Base-by-base conservation (phyloP, 1,284 basidiomycete genomes). In the Lentinula novae-zelandiae region DNA sequence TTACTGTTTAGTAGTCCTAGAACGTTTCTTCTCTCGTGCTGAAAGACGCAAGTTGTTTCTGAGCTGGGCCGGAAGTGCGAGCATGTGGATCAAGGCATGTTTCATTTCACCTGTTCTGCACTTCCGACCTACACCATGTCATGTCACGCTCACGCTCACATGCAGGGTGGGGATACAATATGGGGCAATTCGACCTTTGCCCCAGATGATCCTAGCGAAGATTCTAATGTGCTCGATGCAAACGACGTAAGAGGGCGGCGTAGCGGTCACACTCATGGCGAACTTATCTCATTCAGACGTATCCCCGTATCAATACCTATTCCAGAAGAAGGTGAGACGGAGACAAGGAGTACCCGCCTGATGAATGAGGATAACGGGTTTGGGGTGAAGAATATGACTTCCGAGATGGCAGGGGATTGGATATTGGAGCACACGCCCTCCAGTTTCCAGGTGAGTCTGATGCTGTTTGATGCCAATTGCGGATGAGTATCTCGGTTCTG, bases 51-150 rank as follows among this genome's bases (percentile, higher is more conserved):
- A 85, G 61, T 80, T 99, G 13, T 99, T 99, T 80, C 83, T 95
- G 40, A 92, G 89, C 67, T 99, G 96, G 97, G 93, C 94, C 1
- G 96, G 96, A 44, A 90, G 92, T 64, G 94, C 93, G 15, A 94
- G 91, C 67, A 87, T 96, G 86, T 95, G 93, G 93, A 85, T 94
- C 65, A 95, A 95, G 83, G 91, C 85, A 68, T 44, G 69, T 60
- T 34, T 34, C 27, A 44, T 33, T 52, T 36, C 9, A 40, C n/a
- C 36, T 53, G 9, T 22, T 49, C 42, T 50, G 15, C 44, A n/a
- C 34, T 58, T 9, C 13, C 53, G 9, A 31, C 31, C 38, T 56
- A 57, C 27, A 27, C 27, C 27, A 27, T 4, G 27, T 27, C 27
- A 27, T 27, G 27, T 27, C 46, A 57, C 15, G 62, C 60, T 63